Evolutionary conservation across 2,329 filamentous ascomycete species (phyloP).

Genomic region (Dothiorella sarmentorum): DNA sequence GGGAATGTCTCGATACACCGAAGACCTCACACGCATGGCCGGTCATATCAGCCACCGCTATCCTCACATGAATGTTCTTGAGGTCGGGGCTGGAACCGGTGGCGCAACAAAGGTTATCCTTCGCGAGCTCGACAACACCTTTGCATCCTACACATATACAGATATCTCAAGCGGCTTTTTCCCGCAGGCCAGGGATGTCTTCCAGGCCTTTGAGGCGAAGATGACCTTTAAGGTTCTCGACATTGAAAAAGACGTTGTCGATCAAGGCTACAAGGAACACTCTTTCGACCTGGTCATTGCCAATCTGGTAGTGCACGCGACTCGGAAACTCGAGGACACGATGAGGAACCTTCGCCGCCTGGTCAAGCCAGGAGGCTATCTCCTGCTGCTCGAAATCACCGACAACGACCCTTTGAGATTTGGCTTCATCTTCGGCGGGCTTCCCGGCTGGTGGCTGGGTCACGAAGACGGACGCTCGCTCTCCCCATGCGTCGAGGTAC

Average conservation of each 20-base stretch:
- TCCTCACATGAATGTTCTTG: constrained; percentile 11
- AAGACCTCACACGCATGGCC: no score
- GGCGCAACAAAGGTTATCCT: constrained; percentile 17
- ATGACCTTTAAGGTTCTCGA: constrained; percentile 17
- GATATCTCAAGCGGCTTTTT: constrained; percentile 22
- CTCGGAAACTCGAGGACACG: constrained; percentile 20
- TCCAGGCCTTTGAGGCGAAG: neutral
- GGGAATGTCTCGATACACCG: no score
- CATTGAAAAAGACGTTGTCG: no score
- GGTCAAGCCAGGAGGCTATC: constrained; percentile 3
- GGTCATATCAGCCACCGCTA: neutral
- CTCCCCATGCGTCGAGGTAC: constrained; percentile 22
- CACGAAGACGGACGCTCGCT: constrained; percentile 28
- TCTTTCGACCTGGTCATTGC: constrained; percentile 25
- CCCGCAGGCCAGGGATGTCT: constrained; percentile 9
- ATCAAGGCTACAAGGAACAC: constrained; percentile 1
- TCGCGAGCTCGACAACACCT: neutral
- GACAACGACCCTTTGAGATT: neutral
- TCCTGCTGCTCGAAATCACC: constrained; percentile 36
- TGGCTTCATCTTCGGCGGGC: neutral
- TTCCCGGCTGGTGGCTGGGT: constrained; percentile 38
- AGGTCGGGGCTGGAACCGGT: constrained; percentile 23
- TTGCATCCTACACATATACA: constrained; percentile 23
- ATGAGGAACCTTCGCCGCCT: neutral
- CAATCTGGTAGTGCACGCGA: constrained; percentile 21